phyloP scores from a whole-genome alignment of 768 basidiomycete genomes.

The Zangia roseola region DNA sequence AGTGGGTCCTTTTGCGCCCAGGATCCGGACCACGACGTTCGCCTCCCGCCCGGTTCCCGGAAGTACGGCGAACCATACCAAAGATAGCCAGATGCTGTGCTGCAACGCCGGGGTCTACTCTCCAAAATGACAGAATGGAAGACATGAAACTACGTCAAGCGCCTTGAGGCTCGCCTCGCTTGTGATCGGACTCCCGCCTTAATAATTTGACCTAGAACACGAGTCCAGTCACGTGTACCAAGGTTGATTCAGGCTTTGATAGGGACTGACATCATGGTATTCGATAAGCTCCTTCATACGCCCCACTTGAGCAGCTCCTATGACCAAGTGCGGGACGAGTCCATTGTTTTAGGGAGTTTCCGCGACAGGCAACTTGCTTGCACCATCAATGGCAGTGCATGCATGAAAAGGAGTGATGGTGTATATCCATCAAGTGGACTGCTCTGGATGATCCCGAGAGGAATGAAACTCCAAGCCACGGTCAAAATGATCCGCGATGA shows the following conservation, averaged over 20 bases:
- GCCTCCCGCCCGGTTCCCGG: no score
- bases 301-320: background rate
- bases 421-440: conserved; percentile 5
- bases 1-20: conserved; percentile 1
- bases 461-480: background rate
- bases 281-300: background rate
- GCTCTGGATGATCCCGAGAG: background rate
- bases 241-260: background rate
- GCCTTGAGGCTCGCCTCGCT: conserved; percentile 32
- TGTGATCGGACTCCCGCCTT: conserved; percentile 9
- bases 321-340: background rate
- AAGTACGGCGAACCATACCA: background rate
- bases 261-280: conserved; percentile 4
- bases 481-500: background rate
- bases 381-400: conserved; percentile 11
- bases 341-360: background rate
- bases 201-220: conserved; percentile 7
- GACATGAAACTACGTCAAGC: conserved; percentile 20
- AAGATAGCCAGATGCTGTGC: conserved; percentile 7
- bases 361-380: background rate
- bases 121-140: conserved; percentile 13
- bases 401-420: conserved; percentile 7
- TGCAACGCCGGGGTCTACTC: conserved; percentile 1
- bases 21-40: background rate
- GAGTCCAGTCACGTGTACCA: conserved; percentile 13